Evolutionary conservation across 106 monocot genomes (phyloP).

Genomic region (Agapanthus africanus): DNA sequence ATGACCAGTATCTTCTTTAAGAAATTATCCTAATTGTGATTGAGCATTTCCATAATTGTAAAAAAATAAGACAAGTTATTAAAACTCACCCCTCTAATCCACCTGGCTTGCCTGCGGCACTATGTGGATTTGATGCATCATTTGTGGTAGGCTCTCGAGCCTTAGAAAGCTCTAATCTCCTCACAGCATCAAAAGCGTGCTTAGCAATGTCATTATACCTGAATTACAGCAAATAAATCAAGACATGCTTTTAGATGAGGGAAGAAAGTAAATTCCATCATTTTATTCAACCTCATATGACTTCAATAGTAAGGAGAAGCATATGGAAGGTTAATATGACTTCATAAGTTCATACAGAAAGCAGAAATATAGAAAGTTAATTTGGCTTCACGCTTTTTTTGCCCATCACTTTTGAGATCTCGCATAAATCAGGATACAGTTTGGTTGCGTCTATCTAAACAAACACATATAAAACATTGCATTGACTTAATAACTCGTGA

Average conservation of each 20-base stretch:
- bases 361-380: too few species aligned
- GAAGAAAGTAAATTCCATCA: neutral
- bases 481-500: too few species aligned
- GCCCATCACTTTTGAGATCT: too few species aligned
- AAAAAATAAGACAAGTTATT: neutral
- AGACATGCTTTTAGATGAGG: neutral
- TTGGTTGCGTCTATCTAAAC: too few species aligned
- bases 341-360: neutral
- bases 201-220: conserved; percentile 98
- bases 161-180: conserved; percentile 13
- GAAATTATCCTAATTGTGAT: neutral
- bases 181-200: conserved; percentile 69
- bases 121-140: conserved; percentile 20
- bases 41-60: neutral
- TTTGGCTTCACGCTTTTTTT: too few species aligned
- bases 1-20: neutral
- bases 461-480: too few species aligned
- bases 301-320: too few species aligned
- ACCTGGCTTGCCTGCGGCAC: conserved; percentile 30
- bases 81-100: conserved; percentile 83
- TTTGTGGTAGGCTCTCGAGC: conserved; percentile 14
- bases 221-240: conserved; percentile 6
- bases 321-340: neutral
- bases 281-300: too few species aligned
- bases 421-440: too few species aligned